Conservation (phyloP, 306 rosid genomes). For the Mimosa bimucronata region DNA sequence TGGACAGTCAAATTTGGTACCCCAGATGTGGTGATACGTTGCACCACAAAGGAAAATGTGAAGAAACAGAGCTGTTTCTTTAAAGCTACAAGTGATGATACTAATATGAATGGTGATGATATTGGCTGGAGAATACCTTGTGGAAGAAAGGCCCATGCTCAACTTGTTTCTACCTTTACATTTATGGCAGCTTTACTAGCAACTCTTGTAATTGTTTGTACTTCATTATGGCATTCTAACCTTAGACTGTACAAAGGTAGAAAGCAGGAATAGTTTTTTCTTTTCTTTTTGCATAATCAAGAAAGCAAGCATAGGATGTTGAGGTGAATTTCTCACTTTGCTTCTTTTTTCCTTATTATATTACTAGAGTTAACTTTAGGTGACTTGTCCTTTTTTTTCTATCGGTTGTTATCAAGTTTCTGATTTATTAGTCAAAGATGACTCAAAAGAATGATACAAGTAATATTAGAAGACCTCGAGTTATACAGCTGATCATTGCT, state of each 20-base stretch:
- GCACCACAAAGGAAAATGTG: slow-evolving; percentile 46
- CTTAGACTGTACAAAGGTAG: slow-evolving; percentile 31
- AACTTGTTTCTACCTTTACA: slow-evolving; percentile 56
- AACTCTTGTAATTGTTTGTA: slow-evolving; percentile 55
- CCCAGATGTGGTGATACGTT: slow-evolving; percentile 66
- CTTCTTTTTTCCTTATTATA: neutral
- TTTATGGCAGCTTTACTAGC: slow-evolving; percentile 63
- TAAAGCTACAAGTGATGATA: slow-evolving; percentile 38
- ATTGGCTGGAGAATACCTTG: slow-evolving; percentile 72
- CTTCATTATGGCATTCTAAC: slow-evolving; percentile 53
- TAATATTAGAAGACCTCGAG: no score
- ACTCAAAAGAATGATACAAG: no score
- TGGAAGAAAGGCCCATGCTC: slow-evolving; percentile 65
- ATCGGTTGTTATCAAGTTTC: no score
- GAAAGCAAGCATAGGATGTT: neutral
- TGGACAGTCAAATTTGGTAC: slow-evolving; percentile 57
- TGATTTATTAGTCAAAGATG: no score
- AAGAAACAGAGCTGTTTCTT: slow-evolving; percentile 51
- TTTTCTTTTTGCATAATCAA: neutral
- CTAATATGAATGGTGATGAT: slow-evolving; percentile 34
- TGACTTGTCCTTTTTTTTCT: neutral
- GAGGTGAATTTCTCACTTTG: neutral
- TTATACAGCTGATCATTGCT: no score
- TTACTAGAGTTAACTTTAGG: neutral
- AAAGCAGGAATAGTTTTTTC: slow-evolving; percentile 45